Conservation (phyloP, 805 yeast genomes). For the Wickerhamomyces alni region DNA sequence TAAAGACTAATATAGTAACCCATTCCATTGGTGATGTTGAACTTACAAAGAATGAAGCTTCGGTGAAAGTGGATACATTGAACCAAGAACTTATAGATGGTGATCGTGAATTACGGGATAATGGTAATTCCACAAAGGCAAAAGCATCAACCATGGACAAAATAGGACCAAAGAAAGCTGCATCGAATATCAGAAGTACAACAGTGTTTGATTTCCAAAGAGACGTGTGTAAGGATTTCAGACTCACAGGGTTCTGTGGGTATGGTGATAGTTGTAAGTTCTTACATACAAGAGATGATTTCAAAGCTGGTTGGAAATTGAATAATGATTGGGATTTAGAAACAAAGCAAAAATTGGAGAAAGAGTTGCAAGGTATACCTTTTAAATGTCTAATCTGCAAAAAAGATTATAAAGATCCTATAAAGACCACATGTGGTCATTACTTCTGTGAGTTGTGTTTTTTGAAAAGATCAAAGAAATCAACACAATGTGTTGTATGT, state of each 20-base stretch:
- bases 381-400: slow-evolving; percentile 61
- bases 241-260: slow-evolving; percentile 91
- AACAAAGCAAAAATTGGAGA: slow-evolving; percentile 17
- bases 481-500: slow-evolving; percentile 50
- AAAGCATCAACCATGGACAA: slow-evolving; percentile 22
- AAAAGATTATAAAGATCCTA: slow-evolving; percentile 45
- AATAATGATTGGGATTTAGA: slow-evolving; percentile 63
- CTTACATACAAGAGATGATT: slow-evolving; percentile 84
- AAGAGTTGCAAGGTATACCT: slow-evolving; percentile 34
- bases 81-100: slow-evolving; percentile 16
- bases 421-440: slow-evolving; percentile 57
- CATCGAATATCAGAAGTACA: slow-evolving; percentile 52
- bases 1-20: too few relatives aligned
- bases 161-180: slow-evolving; percentile 34
- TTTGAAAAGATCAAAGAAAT: slow-evolving; percentile 36
- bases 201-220: slow-evolving; percentile 82
- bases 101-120: slow-evolving; percentile 7
- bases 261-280: slow-evolving; percentile 97
- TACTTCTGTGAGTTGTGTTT: slow-evolving; percentile 61
- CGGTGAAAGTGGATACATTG: slow-evolving; percentile 18
- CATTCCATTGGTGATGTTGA: too few relatives aligned
- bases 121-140: slow-evolving; percentile 14
- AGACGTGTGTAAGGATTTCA: slow-evolving; percentile 89
- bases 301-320: slow-evolving; percentile 61
- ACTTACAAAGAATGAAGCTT: slow-evolving; percentile 16